A percentile compares a stretch with the other conserved stretches of the same genome.
These are phyloP conservation scores for sunflower (Helianthus annuus) DNA, from an alignment of 129 eudicot genomes.

Conservation along the genomic window HanXRQr2.0-SUNRISE NC_035435.2:168988208-168988707, in stretches of 20 bases:
- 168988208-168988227: constrained; percentile 7
- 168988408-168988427: constrained; percentile 11
- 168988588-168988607: constrained; percentile 8
- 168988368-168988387: constrained; percentile 6
- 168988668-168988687: not conserved
- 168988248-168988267: not conserved
- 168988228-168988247: not conserved
- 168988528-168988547: not conserved
- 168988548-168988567: not conserved
- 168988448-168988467: constrained; percentile 12
- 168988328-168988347: constrained; percentile 2
- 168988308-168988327: constrained; percentile 10
- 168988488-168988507: not conserved
- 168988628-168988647: constrained; percentile 5
- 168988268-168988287: constrained; percentile 1
- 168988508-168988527: too few relatives aligned
- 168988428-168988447: constrained; percentile 3
- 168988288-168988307: not conserved
- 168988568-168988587: constrained; percentile 9
- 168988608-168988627: not conserved
- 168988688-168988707: constrained; percentile 5
- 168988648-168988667: constrained; percentile 6
- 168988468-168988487: not conserved
- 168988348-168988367: constrained; percentile 3
- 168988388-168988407: constrained; percentile 8